Conservation (phyloP, 805 yeast species). For the Ogataea populi-albae region DNA sequence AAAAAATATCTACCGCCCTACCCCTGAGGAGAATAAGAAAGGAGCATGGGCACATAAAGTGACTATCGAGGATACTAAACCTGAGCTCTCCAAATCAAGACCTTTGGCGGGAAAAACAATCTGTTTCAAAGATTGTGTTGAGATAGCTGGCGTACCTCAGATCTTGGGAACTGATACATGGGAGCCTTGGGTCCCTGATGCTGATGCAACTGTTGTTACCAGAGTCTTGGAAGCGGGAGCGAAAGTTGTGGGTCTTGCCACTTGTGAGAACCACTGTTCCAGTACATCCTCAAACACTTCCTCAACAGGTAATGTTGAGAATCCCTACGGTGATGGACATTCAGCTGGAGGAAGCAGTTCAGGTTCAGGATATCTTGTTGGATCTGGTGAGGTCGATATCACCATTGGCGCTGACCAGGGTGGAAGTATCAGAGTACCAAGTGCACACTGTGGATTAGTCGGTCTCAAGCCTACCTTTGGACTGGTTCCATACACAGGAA, state of each 20-base stretch:
- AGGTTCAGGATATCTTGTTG: constrained; percentile 44
- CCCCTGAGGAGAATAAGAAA: constrained; percentile 23
- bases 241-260: constrained; percentile 32
- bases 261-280: constrained; percentile 36
- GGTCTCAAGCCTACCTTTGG: constrained; percentile 54
- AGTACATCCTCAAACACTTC: constrained; percentile 31
- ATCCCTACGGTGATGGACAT: constrained; percentile 39
- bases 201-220: constrained; percentile 38
- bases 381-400: constrained; percentile 43
- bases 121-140: constrained; percentile 36
- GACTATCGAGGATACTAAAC: constrained; percentile 27
- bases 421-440: constrained; percentile 49
- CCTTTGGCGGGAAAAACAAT: constrained; percentile 29
- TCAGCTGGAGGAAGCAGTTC: constrained; percentile 49
- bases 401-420: constrained; percentile 38
- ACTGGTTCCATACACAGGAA: constrained; percentile 36
- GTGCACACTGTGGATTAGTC: constrained; percentile 31
- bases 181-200: constrained; percentile 32
- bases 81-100: constrained; percentile 31
- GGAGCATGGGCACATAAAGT: constrained; percentile 34
- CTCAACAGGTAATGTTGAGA: constrained; percentile 41
- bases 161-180: constrained; percentile 36
- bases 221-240: constrained; percentile 37
- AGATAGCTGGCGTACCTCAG: constrained; percentile 36
- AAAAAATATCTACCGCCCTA: constrained; percentile 25